Evolutionary conservation across 1,139 yeast genomes (phyloP).

Genomic region (Geotrichum macrosporum): DNA sequence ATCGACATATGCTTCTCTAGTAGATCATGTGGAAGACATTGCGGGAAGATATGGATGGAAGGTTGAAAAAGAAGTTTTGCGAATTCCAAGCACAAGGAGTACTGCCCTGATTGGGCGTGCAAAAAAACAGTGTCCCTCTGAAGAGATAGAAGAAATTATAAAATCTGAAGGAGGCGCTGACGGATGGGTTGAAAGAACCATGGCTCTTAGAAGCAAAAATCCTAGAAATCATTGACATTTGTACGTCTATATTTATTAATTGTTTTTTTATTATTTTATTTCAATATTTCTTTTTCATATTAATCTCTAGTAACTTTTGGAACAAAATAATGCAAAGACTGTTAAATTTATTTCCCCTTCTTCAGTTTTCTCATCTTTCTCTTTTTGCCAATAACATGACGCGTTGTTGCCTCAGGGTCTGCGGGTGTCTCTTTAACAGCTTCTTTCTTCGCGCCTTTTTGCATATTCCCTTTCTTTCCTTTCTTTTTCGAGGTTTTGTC

Average conservation of each 20-base stretch:
- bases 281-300: too few species aligned
- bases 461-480: constrained; percentile 35
- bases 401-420: constrained; percentile 21
- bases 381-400: constrained; percentile 32
- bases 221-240: constrained; percentile 39
- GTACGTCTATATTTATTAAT: too few species aligned
- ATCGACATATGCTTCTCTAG: constrained; percentile 77
- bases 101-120: constrained; percentile 77
- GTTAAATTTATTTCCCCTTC: constrained; percentile 22
- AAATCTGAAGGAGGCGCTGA: constrained; percentile 82
- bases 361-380: constrained; percentile 29
- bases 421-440: constrained; percentile 21
- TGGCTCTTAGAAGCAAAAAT: constrained; percentile 29
- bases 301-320: neutral
- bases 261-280: too few species aligned
- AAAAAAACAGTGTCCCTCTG: constrained; percentile 35
- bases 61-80: constrained; percentile 75
- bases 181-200: constrained; percentile 70
- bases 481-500: constrained; percentile 17
- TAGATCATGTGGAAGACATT: constrained; percentile 74
- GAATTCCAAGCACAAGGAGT: constrained; percentile 93
- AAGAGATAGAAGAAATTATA: constrained; percentile 43
- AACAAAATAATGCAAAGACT: constrained; percentile 9
- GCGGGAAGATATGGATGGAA: constrained; percentile 75
- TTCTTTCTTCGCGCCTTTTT: constrained; percentile 29